These are phyloP conservation scores for Debaryomyces castellii DNA, from an alignment of 805 yeast genomes.

Conservation along the genomic window DNA sequence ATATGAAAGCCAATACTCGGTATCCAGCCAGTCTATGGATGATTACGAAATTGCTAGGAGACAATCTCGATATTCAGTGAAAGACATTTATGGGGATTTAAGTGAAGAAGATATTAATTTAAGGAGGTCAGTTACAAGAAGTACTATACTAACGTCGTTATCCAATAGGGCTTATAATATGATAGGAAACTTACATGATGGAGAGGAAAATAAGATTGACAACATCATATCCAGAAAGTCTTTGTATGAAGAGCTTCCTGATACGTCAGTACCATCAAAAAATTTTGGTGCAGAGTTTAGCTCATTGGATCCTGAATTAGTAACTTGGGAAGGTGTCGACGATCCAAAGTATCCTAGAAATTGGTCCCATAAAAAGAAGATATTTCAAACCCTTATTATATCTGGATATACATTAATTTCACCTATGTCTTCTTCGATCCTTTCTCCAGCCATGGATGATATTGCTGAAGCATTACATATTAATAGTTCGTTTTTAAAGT, in stretches of 20 bases:
- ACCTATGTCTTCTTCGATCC: slow-evolving; percentile 62
- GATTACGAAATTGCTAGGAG: background rate
- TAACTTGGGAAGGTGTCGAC: slow-evolving; percentile 63
- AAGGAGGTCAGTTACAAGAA: slow-evolving; percentile 43
- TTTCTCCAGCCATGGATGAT: slow-evolving; percentile 56
- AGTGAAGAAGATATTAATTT: slow-evolving; percentile 36
- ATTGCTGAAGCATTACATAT: slow-evolving; percentile 48
- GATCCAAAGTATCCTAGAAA: slow-evolving; percentile 65
- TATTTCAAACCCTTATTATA: slow-evolving; percentile 46
- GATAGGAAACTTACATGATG: slow-evolving; percentile 5
- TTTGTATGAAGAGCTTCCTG: slow-evolving; percentile 15
- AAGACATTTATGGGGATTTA: slow-evolving; percentile 42
- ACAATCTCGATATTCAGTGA: slow-evolving; percentile 21
- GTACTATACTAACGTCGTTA: slow-evolving; percentile 41
- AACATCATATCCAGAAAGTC: background rate
- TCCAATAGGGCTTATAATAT: slow-evolving; percentile 20
- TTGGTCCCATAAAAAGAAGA: slow-evolving; percentile 48
- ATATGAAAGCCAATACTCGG: background rate
- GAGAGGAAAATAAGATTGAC: background rate
- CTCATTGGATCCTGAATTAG: slow-evolving; percentile 60
- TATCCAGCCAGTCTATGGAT: background rate
- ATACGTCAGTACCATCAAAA: slow-evolving; percentile 31
- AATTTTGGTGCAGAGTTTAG: slow-evolving; percentile 54
- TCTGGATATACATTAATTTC: slow-evolving; percentile 56
- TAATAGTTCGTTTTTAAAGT: slow-evolving; percentile 39